Evolutionary conservation across 805 yeast genomes (phyloP).

Genomic region (Pichia paraexigua): DNA sequence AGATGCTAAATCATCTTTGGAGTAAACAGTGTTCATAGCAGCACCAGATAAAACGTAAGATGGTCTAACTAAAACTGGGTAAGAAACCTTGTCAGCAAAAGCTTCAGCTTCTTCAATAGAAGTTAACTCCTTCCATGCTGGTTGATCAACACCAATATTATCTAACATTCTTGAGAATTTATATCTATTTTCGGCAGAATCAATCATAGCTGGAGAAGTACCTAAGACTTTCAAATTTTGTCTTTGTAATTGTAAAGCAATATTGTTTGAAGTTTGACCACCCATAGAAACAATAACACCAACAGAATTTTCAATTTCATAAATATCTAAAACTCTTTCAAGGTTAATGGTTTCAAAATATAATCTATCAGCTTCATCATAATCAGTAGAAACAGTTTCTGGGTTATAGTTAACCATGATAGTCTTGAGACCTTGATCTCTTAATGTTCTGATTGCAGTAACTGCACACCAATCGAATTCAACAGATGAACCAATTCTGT

Average conservation of each 20-base stretch:
- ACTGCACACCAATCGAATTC: conserved; percentile 99
- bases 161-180: conserved; percentile 97
- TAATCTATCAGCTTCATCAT: conserved; percentile 94
- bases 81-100: conserved; percentile 83
- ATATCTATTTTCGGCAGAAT: conserved; percentile 95
- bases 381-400: conserved; percentile 97
- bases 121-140: conserved; percentile 97
- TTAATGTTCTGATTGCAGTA: conserved; percentile 86
- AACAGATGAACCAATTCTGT: conserved; percentile 97
- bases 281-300: conserved; percentile 98
- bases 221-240: conserved; percentile 94
- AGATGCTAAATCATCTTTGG: conserved; percentile 77
- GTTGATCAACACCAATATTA: conserved; percentile 94
- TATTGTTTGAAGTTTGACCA: conserved; percentile 97
- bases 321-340: conserved; percentile 91
- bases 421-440: conserved; percentile 80
- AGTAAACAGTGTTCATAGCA: conserved; percentile 95
- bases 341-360: conserved; percentile 92
- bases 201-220: conserved; percentile 97
- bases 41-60: conserved; percentile 97
- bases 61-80: conserved; percentile 96
- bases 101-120: conserved; percentile 86
- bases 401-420: conserved; percentile 98
- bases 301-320: conserved; percentile 78
- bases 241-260: conserved; percentile 86